phyloP scores from a whole-genome alignment of 2,329 filamentous ascomycete species.

The Neoarthrinium moseri region DNA sequence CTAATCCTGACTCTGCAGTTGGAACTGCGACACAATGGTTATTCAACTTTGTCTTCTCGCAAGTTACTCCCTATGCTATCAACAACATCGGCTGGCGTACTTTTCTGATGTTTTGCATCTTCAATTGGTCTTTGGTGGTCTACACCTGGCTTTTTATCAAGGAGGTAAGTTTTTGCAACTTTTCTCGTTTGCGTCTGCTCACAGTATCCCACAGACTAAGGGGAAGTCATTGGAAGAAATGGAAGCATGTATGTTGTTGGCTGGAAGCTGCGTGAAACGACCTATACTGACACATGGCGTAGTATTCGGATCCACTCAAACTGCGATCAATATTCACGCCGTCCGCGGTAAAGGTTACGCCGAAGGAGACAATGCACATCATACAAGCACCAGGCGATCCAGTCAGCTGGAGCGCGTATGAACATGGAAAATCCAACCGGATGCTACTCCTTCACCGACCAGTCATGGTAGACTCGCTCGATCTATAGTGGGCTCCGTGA shows the following conservation, averaged over 20 bases:
- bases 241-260: conserved; percentile 20
- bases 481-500: too few relatives aligned
- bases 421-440: too few relatives aligned
- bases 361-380: too few relatives aligned
- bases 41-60: conserved; percentile 47
- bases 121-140: conserved; percentile 42
- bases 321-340: conserved; percentile 17
- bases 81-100: conserved; percentile 44
- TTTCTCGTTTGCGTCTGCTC: not conserved
- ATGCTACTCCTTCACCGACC: too few relatives aligned
- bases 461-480: too few relatives aligned
- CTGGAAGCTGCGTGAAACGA: not conserved
- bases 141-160: conserved; percentile 43
- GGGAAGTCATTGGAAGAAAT: conserved; percentile 44
- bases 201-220: conserved; percentile 27
- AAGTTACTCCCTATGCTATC: conserved; percentile 47
- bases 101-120: conserved; percentile 49
- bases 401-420: too few relatives aligned
- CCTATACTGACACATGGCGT: not conserved
- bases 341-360: conserved; percentile 9
- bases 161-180: conserved; percentile 21
- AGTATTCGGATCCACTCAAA: conserved; percentile 11
- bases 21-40: conserved; percentile 50
- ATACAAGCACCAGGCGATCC: too few relatives aligned
- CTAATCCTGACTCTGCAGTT: conserved; percentile 19